phyloP scores from a whole-genome alignment of 2,329 filamentous ascomycete genomes.

The Tolypocladium amazonense region DNA sequence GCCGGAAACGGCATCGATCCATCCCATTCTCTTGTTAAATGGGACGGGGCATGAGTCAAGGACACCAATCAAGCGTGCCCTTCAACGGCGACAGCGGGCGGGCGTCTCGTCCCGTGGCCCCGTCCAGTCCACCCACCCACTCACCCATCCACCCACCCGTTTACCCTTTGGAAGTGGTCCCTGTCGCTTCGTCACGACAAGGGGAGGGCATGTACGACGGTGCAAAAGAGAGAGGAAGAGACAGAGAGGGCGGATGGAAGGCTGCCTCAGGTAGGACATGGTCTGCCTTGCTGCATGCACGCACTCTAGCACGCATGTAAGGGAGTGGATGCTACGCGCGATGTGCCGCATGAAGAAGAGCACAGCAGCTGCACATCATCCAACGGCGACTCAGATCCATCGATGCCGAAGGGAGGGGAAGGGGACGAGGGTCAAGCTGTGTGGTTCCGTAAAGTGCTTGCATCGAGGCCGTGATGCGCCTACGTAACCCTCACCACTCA shows the following conservation, averaged over 20 bases:
- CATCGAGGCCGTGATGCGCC: background rate
- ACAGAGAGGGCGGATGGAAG: background rate
- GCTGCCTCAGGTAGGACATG: background rate
- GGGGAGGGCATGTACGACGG: background rate
- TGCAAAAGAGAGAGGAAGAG: no score
- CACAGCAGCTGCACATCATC: slow-evolving; percentile 1
- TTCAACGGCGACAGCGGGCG: background rate
- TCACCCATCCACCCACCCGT: background rate
- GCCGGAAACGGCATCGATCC: background rate
- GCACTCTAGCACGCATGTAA: background rate
- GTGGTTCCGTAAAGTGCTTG: background rate
- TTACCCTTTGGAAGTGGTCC: background rate
- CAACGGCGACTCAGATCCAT: slow-evolving; percentile 2
- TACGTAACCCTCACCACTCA: background rate
- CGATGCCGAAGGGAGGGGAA: slow-evolving; percentile 1
- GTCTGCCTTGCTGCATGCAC: background rate
- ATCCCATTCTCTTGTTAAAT: background rate
- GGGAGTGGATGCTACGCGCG: background rate
- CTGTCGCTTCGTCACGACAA: no score
- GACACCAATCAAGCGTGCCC: background rate
- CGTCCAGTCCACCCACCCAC: background rate
- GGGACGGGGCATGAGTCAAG: background rate
- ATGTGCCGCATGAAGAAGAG: background rate
- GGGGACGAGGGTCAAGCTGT: background rate
- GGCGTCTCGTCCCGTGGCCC: background rate